A percentile compares a stretch with the other conserved stretches of the same genome.
phyloP scores from a whole-genome alignment of 2,329 filamentous ascomycete genomes.

The Dryadomyces quercus-mongolicae region DNA sequence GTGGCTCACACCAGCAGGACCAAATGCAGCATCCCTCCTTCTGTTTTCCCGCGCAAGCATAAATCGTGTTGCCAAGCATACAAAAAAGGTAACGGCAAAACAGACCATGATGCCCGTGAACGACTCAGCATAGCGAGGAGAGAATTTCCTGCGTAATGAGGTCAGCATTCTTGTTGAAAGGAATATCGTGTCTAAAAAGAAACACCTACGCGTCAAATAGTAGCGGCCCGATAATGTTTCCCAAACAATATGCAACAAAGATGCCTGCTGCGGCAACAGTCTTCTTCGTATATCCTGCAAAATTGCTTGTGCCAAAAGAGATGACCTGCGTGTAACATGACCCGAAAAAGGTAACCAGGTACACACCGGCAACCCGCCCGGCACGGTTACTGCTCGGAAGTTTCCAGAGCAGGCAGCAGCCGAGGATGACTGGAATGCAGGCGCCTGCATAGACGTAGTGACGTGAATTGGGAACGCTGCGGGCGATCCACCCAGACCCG shows the following conservation, averaged over 20 bases:
- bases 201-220: not conserved
- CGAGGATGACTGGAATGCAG: not conserved
- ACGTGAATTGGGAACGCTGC: not conserved
- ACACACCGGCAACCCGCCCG: not conserved
- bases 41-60: not conserved
- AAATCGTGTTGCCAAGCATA: not conserved
- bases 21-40: not conserved
- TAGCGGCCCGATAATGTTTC: not conserved
- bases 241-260: not conserved
- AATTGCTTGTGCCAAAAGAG: not conserved
- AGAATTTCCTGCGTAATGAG: not conserved
- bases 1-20: not conserved
- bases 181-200: not conserved
- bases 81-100: not conserved
- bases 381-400: not conserved
- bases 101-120: not conserved
- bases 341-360: not conserved
- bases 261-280: not conserved
- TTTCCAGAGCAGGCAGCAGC: not conserved
- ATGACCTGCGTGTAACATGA: not conserved
- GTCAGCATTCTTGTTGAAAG: not conserved
- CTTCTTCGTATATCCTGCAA: not conserved
- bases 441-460: not conserved
- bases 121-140: not conserved
- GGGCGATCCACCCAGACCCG: not conserved